Base-by-base conservation (phyloP, 192 early-diverging fungal species). In the Coemansia sp. region DNA sequence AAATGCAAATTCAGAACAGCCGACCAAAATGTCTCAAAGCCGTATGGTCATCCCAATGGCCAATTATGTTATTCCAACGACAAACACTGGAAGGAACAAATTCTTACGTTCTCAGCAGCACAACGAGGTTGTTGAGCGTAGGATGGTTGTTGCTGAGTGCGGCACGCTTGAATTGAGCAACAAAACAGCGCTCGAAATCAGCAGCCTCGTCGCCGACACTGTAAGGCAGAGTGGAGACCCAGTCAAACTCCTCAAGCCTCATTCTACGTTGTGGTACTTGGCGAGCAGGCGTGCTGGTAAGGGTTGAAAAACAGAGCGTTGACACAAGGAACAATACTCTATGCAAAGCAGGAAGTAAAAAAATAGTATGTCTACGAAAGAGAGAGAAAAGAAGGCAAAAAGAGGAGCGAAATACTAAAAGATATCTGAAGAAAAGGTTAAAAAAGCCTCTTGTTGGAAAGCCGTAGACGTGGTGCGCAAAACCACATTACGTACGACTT, bases 181-280 rank as follows among this genome's bases (percentile, higher is more conserved):
- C 54, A 19, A 83, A 71, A 16, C 61, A 75, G 12, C 60, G 71
- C 66, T 71, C 72, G 47, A 69, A 83, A 50, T 76, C 71, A 6
- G 65, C 68, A 49, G 69, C 65, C 65, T 83, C 80, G 50, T 73
- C 64, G n/a, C 71, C 80, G 12, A 68, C 43, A 72, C 49, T 50
- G 69, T 83, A 83, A 38, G 80, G 80, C 58, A 83, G 75, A 57
- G 64, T 53, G 58, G 44, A 45, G 65, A 65, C 72, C 80, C 80
- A 83, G 64, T 83, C 71, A 19, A 77, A 68, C 50, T 83, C 75
- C 38, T 77, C 71, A 62, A 77, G 63, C 42, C 71, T 70, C 80
- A 83, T 83, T 41, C 57, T 59, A 5, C 47, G 54, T 71, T 67
- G 43, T 68, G 49, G 32, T 39, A 49, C 32, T 45, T 60, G 23